These are phyloP conservation scores for Emericellopsis cladophorae DNA, from an alignment of 2,329 filamentous ascomycete species.

Conservation along the genomic window DNA sequence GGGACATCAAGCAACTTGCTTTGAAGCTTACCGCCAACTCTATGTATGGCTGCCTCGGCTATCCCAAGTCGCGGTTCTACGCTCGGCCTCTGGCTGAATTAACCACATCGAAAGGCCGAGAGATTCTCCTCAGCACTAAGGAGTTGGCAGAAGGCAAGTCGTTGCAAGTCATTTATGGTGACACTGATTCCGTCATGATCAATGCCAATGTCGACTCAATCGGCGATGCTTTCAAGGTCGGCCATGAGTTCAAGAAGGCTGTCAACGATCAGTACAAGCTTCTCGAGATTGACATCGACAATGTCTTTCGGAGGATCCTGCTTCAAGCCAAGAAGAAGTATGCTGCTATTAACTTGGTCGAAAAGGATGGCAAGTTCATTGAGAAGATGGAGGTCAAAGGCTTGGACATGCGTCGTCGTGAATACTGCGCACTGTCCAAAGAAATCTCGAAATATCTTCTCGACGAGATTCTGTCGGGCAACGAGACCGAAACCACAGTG, in stretches of 20 bases:
- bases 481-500: constrained; percentile 79
- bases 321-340: constrained; percentile 99
- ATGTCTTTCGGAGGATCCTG: constrained; percentile 84
- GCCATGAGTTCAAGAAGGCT: constrained; percentile 84
- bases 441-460: constrained; percentile 83
- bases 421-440: constrained; percentile 92
- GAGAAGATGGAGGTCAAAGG: constrained; percentile 98
- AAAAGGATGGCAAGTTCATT: constrained; percentile 76
- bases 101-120: constrained; percentile 92
- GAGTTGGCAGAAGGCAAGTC: constrained; percentile 85
- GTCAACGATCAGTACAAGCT: constrained; percentile 91
- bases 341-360: constrained; percentile 86
- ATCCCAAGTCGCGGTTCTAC: constrained; percentile 94
- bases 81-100: constrained; percentile 88
- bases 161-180: constrained; percentile 93
- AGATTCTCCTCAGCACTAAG: constrained; percentile 93
- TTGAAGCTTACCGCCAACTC: constrained; percentile 97
- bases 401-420: constrained; percentile 92
- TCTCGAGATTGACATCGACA: constrained; percentile 96
- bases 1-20: constrained; percentile 96
- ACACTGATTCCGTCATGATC: constrained; percentile 99
- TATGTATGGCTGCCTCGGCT: constrained; percentile 98
- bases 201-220: constrained; percentile 96
- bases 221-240: constrained; percentile 78
- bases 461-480: constrained; percentile 89